These are phyloP conservation scores for Leccinum imitatum DNA, from an alignment of 768 basidiomycete genomes.

Conservation along the genomic window DNA sequence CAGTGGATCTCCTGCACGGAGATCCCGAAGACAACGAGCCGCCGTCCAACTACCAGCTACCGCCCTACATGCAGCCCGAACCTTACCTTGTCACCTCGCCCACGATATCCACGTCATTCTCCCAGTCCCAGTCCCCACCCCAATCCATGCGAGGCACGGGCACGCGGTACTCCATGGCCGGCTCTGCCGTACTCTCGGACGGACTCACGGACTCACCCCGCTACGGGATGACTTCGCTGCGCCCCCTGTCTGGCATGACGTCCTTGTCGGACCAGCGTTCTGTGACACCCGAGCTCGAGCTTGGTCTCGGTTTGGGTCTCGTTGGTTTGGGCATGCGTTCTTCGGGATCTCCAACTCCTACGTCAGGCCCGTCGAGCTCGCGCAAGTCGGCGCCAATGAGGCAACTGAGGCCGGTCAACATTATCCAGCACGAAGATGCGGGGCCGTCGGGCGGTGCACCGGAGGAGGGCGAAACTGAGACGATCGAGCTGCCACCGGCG, in stretches of 20 bases:
- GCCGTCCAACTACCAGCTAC: conserved; percentile 47
- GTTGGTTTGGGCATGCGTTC: conserved; percentile 8
- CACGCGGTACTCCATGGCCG: conserved; percentile 22
- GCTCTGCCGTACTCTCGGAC: conserved; percentile 19
- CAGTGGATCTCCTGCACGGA: conserved; percentile 63
- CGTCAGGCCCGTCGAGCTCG: conserved; percentile 21
- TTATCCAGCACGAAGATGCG: conserved; percentile 85
- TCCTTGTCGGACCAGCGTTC: conserved; percentile 40
- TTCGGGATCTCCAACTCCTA: conserved; percentile 19
- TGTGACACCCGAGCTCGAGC: conserved; percentile 44
- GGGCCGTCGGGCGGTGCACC: conserved; percentile 39
- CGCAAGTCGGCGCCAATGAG: conserved; percentile 43
- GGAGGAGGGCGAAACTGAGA: conserved; percentile 49
- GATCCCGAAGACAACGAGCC: conserved; percentile 52
- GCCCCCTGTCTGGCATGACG: conserved; percentile 29
- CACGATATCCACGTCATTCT: conserved; percentile 42
- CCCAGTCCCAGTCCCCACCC: neutral
- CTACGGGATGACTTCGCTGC: conserved; percentile 24
- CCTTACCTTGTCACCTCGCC: conserved; percentile 73
- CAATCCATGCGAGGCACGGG: conserved; percentile 31
- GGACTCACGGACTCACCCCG: conserved; percentile 18
- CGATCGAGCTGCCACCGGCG: conserved; percentile 81
- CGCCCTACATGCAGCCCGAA: conserved; percentile 72
- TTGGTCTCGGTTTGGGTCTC: conserved; percentile 1
- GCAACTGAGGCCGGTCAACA: conserved; percentile 67